Evolutionary conservation across 768 basidiomycete genomes (phyloP).

Genomic region (Suillus hirtellus): DNA sequence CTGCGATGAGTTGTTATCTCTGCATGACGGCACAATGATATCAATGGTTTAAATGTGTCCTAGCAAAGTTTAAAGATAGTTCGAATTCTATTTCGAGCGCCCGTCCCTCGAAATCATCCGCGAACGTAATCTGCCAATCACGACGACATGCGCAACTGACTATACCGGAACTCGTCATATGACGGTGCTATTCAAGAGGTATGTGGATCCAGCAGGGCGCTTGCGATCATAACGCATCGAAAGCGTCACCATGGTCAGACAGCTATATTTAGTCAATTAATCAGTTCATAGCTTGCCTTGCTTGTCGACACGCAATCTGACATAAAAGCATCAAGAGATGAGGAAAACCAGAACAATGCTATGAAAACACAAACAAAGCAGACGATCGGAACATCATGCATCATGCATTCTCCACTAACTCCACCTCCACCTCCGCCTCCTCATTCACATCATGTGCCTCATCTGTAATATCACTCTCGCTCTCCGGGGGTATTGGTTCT

Average conservation of each 20-base stretch:
- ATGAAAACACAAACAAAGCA: not conserved
- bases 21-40: not conserved
- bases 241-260: not conserved
- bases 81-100: not conserved
- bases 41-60: not conserved
- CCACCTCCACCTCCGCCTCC: constrained; percentile 17
- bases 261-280: not conserved
- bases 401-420: constrained; percentile 8
- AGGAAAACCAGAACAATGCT: not conserved
- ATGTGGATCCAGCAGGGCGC: too few relatives aligned
- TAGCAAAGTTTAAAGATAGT: not conserved
- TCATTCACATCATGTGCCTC: constrained; percentile 28
- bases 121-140: not conserved
- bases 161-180: not conserved
- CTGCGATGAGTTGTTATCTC: too few relatives aligned
- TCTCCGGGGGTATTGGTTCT: constrained; percentile 34
- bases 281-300: not conserved
- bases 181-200: too few relatives aligned
- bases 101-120: not conserved
- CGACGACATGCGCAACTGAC: not conserved
- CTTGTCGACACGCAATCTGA: not conserved
- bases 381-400: not conserved
- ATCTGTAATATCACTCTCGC: constrained; percentile 37
- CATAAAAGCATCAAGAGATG: not conserved
- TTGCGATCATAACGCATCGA: too few relatives aligned